Evolutionary conservation across 140 eudicot species (phyloP), one percentile per base, ranked within the genome.

Genomic region (Erigeron philadelphicus): DNA sequence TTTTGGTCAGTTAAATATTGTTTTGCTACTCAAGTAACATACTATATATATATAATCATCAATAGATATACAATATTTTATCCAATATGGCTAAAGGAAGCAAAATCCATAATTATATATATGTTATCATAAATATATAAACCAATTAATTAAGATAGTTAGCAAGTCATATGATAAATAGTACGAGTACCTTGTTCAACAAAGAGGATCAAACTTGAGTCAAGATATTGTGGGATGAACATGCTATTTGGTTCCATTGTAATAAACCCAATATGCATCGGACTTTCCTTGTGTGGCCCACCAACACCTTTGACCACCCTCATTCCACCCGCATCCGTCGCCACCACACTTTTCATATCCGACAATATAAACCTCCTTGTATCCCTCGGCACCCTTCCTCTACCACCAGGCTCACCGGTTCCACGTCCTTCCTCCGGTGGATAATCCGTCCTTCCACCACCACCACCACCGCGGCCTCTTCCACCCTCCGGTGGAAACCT

Each of bases 191-290:
- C 98, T 79, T 48, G 47, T 48, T 86, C 86, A 11, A 92, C 25
- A 76, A 88, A 92, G 74, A 92, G 53, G 77, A 92, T 80, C 67
- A 89, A 64, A 58, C 75, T 75, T 12, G 96, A 86, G 72, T 92
- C 98, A 63, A 86, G 83, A 46, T 92, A 92, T 66, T 88, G 98
- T 53, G 98, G 98, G 13, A 86, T 75, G 71, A 92, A 92, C 25
- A 92, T 72, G 75, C 85, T 81, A 18, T 42, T 79, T 11, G 98
- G 96, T 74, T 92, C 98, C 98, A 92, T 92, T 1, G 93, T 77
- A 45, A 93, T 86, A 61, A 93, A 89, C 8, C 95, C 95, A 17
- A 93, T 84, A 61, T 93, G 96, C 83, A 93, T 78, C 1, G 90
- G 93, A 50, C 76, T 81, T 3, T 76, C 66, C 7, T 42, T 58